phyloP scores from a whole-genome alignment of 306 rosid species.

The Datisca glomerata region DNA sequence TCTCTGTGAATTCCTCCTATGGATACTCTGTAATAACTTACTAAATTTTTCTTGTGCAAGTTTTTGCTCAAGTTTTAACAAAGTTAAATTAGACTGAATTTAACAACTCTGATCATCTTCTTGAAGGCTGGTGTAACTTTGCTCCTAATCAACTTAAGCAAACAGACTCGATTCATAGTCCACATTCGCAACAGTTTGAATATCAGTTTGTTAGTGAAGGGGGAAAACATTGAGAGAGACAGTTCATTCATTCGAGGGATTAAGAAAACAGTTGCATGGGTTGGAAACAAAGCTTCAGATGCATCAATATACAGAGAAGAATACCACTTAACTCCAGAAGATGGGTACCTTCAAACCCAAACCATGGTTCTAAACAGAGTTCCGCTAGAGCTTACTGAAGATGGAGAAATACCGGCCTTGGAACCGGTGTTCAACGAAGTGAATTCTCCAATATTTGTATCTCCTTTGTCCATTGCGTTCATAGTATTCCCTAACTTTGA shows the following conservation, averaged over 20 bases:
- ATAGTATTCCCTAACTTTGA: slow-evolving; percentile 39
- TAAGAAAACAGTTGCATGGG: slow-evolving; percentile 71
- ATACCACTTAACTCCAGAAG: slow-evolving; percentile 61
- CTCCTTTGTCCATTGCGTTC: slow-evolving; percentile 32
- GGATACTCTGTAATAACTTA: too few relatives aligned
- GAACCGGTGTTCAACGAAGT: slow-evolving; percentile 27
- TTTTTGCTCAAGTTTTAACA: too few relatives aligned
- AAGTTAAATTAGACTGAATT: too few relatives aligned
- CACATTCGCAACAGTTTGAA: slow-evolving; percentile 20
- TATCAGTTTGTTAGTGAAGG: not conserved
- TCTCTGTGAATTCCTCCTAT: too few relatives aligned
- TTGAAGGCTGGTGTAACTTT: slow-evolving; percentile 63
- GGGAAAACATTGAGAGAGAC: slow-evolving; percentile 13
- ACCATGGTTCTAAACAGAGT: slow-evolving; percentile 60
- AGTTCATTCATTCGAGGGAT: slow-evolving; percentile 26
- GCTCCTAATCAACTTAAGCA: slow-evolving; percentile 76
- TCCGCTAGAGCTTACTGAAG: slow-evolving; percentile 43
- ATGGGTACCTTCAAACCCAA: slow-evolving; percentile 40
- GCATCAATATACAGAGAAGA: slow-evolving; percentile 54
- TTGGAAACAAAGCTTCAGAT: slow-evolving; percentile 57
- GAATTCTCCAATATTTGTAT: slow-evolving; percentile 31
- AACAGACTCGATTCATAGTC: slow-evolving; percentile 43
- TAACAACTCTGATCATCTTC: not conserved
- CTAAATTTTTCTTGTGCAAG: too few relatives aligned
- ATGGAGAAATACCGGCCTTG: slow-evolving; percentile 57